These are phyloP conservation scores for Moesziomyces sp. DNA, from an alignment of 1,284 basidiomycete species.

Conservation along the genomic window DNA sequence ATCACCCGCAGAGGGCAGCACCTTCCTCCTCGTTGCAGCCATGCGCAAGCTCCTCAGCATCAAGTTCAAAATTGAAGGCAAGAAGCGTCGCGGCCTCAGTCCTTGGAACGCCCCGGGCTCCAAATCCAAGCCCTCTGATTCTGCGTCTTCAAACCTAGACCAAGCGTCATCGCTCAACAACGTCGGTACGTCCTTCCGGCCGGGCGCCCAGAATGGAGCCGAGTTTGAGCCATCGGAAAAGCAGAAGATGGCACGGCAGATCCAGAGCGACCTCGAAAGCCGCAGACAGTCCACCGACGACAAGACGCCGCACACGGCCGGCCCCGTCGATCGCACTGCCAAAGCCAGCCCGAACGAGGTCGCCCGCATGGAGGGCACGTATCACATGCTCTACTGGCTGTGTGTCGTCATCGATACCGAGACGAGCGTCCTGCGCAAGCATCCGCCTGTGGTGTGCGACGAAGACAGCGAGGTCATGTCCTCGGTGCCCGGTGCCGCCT, in stretches of 20 bases:
- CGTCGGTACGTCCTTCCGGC: neutral
- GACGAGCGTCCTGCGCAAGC: conserved; percentile 21
- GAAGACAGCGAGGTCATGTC: conserved; percentile 22
- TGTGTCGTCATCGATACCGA: conserved; percentile 27
- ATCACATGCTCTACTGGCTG: conserved; percentile 36
- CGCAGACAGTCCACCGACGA: neutral
- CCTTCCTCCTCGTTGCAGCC: conserved; percentile 31
- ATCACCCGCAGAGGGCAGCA: conserved; percentile 28
- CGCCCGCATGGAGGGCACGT: conserved; percentile 23
- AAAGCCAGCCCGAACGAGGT: neutral
- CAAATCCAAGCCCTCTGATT: neutral
- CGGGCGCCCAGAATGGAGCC: too few relatives aligned
- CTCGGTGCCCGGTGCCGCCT: neutral
- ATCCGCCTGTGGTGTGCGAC: conserved; percentile 24
- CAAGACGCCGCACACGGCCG: neutral
- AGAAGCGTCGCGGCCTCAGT: conserved; percentile 11
- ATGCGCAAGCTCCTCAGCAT: conserved; percentile 26
- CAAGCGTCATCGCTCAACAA: neutral
- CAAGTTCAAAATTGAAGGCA: conserved; percentile 26
- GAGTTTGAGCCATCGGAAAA: neutral
- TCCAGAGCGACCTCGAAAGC: conserved; percentile 19
- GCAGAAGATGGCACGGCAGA: conserved; percentile 8
- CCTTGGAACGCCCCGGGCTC: conserved; percentile 9
- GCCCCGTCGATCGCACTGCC: neutral
- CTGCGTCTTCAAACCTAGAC: neutral